These are phyloP conservation scores for Wickerhamomyces sp. DNA, from an alignment of 1,139 yeast genomes.

Conservation along the genomic window DNA sequence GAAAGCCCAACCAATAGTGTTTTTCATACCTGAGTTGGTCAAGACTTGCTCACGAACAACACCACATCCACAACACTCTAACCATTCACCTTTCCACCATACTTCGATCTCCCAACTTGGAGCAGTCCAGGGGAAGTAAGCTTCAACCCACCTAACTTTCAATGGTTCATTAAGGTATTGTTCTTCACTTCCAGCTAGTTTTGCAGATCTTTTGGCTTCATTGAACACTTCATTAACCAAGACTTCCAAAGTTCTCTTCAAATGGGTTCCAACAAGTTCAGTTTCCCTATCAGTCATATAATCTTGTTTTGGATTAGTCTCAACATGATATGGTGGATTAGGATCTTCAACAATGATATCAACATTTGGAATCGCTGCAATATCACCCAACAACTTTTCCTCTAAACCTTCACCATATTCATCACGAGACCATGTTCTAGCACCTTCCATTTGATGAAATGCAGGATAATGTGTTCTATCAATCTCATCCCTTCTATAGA, in stretches of 20 bases:
- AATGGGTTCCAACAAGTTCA: slow-evolving; percentile 64
- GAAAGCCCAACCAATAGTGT: slow-evolving; percentile 92
- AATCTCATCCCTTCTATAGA: slow-evolving; percentile 90
- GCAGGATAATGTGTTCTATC: slow-evolving; percentile 97
- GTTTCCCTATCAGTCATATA: slow-evolving; percentile 69
- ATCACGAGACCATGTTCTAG: slow-evolving; percentile 70
- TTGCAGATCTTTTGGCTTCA: slow-evolving; percentile 65
- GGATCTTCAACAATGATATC: slow-evolving; percentile 73
- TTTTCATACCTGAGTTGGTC: slow-evolving; percentile 60
- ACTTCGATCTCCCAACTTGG: slow-evolving; percentile 99
- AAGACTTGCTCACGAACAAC: slow-evolving; percentile 77
- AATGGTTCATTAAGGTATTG: slow-evolving; percentile 70
- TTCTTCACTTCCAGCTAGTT: slow-evolving; percentile 57
- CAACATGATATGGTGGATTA: slow-evolving; percentile 46
- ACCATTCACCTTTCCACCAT: slow-evolving; percentile 99
- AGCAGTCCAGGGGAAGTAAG: slow-evolving; percentile 96
- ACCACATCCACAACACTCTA: slow-evolving; percentile 97
- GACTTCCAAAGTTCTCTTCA: slow-evolving; percentile 81
- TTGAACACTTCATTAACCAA: slow-evolving; percentile 81
- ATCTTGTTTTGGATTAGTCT: slow-evolving; percentile 74
- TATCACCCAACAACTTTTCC: slow-evolving; percentile 45
- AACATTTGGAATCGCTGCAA: slow-evolving; percentile 61
- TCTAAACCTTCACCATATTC: slow-evolving; percentile 32
- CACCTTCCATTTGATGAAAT: slow-evolving; percentile 98
- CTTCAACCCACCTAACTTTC: slow-evolving; percentile 91